Evolutionary conservation across 176 grass and related monocot species (phyloP).

Genomic region (Dactylis glomerata): DNA sequence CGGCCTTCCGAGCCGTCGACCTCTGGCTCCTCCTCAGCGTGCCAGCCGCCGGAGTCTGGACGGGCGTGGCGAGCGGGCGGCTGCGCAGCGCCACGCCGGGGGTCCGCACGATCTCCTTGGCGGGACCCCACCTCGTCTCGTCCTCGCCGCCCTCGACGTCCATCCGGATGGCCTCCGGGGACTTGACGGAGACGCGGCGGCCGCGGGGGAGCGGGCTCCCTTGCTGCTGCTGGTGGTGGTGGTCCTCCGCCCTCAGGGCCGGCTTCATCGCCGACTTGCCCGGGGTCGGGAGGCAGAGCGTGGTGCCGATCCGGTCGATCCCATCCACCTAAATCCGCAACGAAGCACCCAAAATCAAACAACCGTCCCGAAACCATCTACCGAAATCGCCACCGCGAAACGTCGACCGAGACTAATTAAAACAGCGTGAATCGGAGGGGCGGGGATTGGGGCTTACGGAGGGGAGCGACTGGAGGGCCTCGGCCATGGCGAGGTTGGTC

Average conservation of each 20-base stretch:
- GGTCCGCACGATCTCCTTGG: slow-evolving; percentile 44
- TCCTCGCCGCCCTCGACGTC: slow-evolving; percentile 46
- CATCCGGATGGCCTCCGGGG: slow-evolving; percentile 46
- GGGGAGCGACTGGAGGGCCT: slow-evolving; percentile 59
- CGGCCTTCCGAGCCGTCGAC: slow-evolving; percentile 19
- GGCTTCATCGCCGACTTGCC: slow-evolving; percentile 32
- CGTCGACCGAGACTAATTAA: no score
- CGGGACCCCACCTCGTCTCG: slow-evolving; percentile 27
- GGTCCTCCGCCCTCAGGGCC: neutral
- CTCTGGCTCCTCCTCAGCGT: slow-evolving; percentile 57
- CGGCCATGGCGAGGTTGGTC: slow-evolving; percentile 86
- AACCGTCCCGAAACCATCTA: neutral
- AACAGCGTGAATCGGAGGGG: neutral
- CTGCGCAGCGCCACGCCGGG: slow-evolving; percentile 32
- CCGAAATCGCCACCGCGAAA: neutral
- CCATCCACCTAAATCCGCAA: neutral
- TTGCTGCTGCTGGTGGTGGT: slow-evolving; percentile 35
- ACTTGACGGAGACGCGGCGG: slow-evolving; percentile 46
- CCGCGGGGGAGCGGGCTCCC: slow-evolving; percentile 40
- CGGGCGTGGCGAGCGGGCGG: slow-evolving; percentile 20
- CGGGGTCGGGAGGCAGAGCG: slow-evolving; percentile 38
- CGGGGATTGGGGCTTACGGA: slow-evolving; percentile 26
- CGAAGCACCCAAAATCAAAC: neutral
- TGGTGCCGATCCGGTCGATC: slow-evolving; percentile 31
- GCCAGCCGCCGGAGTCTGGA: slow-evolving; percentile 16